Evolutionary conservation across 2,329 filamentous ascomycete species (phyloP).

Genomic region (Fusarium irregulare): DNA sequence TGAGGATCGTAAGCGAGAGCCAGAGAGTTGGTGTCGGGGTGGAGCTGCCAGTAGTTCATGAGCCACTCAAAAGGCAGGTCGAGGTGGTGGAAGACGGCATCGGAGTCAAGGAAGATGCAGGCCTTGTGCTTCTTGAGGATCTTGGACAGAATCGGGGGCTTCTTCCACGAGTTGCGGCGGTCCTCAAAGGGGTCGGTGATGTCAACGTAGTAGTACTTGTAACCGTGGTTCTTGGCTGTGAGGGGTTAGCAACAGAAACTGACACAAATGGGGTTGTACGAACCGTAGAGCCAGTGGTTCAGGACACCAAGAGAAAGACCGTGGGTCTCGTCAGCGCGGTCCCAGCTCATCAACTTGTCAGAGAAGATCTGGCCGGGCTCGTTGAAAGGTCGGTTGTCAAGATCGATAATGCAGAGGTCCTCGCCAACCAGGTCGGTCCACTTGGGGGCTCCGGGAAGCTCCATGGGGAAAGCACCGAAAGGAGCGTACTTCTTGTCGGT

Average conservation of each 20-base stretch:
- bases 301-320: constrained; percentile 56
- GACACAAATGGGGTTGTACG: neutral
- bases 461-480: constrained; percentile 50
- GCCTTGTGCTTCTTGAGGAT: constrained; percentile 58
- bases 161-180: constrained; percentile 60
- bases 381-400: constrained; percentile 56
- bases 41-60: constrained; percentile 60
- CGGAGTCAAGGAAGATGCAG: constrained; percentile 59
- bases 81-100: constrained; percentile 57
- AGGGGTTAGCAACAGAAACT: constrained; percentile 33
- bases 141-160: constrained; percentile 56
- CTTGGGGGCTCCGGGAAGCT: constrained; percentile 45
- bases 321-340: constrained; percentile 48
- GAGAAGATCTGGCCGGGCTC: constrained; percentile 53
- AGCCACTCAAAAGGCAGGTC: constrained; percentile 60
- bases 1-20: constrained; percentile 56
- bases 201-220: constrained; percentile 60
- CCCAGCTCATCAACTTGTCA: constrained; percentile 52
- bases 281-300: constrained; percentile 59
- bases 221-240: constrained; percentile 58
- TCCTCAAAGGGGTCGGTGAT: constrained; percentile 52
- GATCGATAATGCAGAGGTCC: constrained; percentile 58
- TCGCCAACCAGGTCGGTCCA: constrained; percentile 52
- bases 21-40: constrained; percentile 54
- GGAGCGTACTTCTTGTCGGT: constrained; percentile 45